phyloP scores from a whole-genome alignment of 2,329 filamentous ascomycete genomes.

The Aspergillus sergii region DNA sequence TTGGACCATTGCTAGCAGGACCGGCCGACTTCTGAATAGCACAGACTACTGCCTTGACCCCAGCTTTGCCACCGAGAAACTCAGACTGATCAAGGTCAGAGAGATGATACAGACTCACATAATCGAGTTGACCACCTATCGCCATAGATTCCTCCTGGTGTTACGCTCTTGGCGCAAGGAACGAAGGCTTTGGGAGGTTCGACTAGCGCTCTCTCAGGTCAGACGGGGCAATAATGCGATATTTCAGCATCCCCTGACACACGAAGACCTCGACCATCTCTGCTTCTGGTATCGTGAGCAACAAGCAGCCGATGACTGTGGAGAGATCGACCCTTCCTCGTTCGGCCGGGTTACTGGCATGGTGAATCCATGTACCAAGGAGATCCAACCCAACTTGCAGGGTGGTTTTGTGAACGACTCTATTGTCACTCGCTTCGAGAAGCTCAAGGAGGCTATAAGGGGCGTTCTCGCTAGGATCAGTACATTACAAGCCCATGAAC shows the following conservation, averaged over 20 bases:
- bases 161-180: neutral
- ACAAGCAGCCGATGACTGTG: neutral
- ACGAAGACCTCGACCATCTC: neutral
- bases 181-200: neutral
- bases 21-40: neutral
- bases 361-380: neutral
- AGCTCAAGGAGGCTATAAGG: neutral
- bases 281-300: neutral
- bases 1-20: neutral
- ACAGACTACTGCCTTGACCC: neutral
- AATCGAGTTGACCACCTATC: neutral
- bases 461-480: neutral
- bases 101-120: neutral
- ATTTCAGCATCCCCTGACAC: neutral
- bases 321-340: neutral
- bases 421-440: neutral
- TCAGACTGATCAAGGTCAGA: neutral
- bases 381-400: neutral
- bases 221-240: neutral
- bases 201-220: neutral
- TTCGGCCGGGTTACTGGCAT: neutral
- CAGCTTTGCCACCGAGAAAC: neutral
- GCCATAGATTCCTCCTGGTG: neutral
- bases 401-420: neutral
- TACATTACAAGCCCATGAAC: neutral